phyloP scores from a whole-genome alignment of 768 basidiomycete genomes.

The Pleurotus citrinopileatus region DNA sequence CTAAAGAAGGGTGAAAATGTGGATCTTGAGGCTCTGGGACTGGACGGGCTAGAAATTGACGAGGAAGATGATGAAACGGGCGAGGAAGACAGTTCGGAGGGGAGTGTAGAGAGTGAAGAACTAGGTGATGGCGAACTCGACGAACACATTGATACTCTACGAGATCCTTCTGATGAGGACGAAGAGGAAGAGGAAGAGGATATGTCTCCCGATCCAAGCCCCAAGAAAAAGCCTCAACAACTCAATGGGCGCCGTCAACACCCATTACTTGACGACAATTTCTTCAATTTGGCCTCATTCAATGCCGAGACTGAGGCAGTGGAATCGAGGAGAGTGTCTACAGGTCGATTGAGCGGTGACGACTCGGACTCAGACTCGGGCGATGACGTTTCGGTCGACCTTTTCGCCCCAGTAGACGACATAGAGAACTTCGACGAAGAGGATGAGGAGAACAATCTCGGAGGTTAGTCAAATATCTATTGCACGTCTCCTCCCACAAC shows the following conservation, averaged over 20 bases:
- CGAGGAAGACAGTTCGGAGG: slow-evolving; percentile 26
- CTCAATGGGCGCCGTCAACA: slow-evolving; percentile 23
- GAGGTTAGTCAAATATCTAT: slow-evolving; percentile 22
- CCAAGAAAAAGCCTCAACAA: slow-evolving; percentile 18
- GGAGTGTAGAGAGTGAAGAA: slow-evolving; percentile 20
- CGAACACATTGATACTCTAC: slow-evolving; percentile 28
- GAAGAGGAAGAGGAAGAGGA: slow-evolving; percentile 30
- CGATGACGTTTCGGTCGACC: slow-evolving; percentile 56
- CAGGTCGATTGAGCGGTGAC: slow-evolving; percentile 53
- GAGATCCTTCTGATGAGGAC: slow-evolving; percentile 35
- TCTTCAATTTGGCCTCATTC: slow-evolving; percentile 87
- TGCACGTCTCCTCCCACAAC: background rate
- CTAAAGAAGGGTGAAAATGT: slow-evolving; percentile 26
- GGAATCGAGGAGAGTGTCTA: slow-evolving; percentile 61
- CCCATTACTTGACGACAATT: slow-evolving; percentile 76
- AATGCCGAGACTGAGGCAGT: slow-evolving; percentile 81
- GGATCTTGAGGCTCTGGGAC: slow-evolving; percentile 26
- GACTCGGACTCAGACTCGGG: slow-evolving; percentile 53
- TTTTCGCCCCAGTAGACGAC: slow-evolving; percentile 62
- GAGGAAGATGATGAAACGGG: slow-evolving; percentile 28
- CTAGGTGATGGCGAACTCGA: slow-evolving; percentile 19
- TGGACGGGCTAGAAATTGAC: slow-evolving; percentile 29
- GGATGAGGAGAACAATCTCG: slow-evolving; percentile 37
- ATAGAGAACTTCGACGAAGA: slow-evolving; percentile 39
- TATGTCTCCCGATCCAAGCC: slow-evolving; percentile 1